Evolutionary conservation across 208 protist genomes (phyloP).

Genomic region (Naegleria lovaniensis): DNA sequence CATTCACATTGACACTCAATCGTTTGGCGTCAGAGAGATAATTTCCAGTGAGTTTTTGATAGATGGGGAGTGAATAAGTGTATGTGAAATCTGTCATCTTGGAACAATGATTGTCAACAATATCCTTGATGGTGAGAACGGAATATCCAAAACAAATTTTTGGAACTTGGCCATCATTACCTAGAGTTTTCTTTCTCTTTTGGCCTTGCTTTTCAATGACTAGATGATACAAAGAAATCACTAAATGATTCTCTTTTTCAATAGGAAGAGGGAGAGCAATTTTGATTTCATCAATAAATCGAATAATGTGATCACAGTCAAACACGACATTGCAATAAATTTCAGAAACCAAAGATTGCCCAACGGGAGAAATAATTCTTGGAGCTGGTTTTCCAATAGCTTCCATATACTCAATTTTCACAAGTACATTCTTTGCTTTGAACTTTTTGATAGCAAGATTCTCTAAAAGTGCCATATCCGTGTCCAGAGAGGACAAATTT

Average conservation of each 20-base stretch:
- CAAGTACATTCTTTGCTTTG: background rate
- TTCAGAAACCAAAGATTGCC: background rate
- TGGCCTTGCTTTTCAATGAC: background rate
- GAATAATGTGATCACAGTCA: background rate
- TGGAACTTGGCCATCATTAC: background rate
- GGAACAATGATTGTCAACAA: background rate
- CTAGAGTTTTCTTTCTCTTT: conserved; percentile 19
- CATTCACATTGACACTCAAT: background rate
- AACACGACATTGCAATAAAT: background rate
- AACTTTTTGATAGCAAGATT: background rate
- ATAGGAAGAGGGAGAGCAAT: conserved; percentile 9
- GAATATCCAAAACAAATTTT: background rate
- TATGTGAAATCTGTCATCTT: conserved; percentile 6
- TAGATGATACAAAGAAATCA: conserved; percentile 17
- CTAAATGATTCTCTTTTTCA: background rate
- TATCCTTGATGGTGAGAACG: background rate
- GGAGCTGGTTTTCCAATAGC: background rate
- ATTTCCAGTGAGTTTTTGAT: background rate
- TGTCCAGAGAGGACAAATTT: background rate
- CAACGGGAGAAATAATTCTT: background rate
- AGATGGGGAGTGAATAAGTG: background rate
- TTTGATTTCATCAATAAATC: conserved; percentile 24
- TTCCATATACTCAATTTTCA: background rate
- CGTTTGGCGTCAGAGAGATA: background rate
- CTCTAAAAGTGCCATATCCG: background rate